These are phyloP conservation scores for Alternaria conjuncta DNA, from an alignment of 2,329 filamentous ascomycete species.

Conservation along the genomic window DNA sequence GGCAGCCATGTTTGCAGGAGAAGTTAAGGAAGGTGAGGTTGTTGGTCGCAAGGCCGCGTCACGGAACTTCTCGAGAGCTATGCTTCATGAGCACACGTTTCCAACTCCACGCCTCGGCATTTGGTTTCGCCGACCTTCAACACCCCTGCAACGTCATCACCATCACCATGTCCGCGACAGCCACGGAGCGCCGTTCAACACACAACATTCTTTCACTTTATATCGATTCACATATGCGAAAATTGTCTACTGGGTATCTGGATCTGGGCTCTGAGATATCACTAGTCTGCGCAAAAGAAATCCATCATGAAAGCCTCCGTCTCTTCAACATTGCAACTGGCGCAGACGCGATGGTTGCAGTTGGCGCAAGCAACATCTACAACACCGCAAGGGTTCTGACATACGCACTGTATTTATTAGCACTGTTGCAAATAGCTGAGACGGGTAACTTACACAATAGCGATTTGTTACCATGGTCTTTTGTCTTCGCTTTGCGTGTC, in stretches of 20 bases:
- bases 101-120: conserved; percentile 30
- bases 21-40: conserved; percentile 29
- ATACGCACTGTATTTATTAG: conserved; percentile 13
- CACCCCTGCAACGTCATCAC: conserved; percentile 8
- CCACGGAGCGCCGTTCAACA: neutral
- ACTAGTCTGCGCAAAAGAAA: neutral
- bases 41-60: conserved; percentile 43
- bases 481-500: neutral
- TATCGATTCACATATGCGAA: neutral
- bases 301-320: neutral
- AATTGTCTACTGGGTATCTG: neutral
- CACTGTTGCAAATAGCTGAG: neutral
- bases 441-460: conserved; percentile 16
- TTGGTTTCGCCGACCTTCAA: conserved; percentile 26
- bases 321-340: neutral
- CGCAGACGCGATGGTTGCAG: conserved; percentile 13
- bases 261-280: neutral
- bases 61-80: conserved; percentile 40
- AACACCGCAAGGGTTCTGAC: neutral
- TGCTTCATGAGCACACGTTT: conserved; percentile 36
- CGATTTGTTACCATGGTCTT: neutral
- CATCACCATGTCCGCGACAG: neutral
- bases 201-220: neutral
- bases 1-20: conserved; percentile 46
- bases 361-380: conserved; percentile 7